Conservation (phyloP, 1,284 basidiomycete species). For the Boletellus deceptivus region DNA sequence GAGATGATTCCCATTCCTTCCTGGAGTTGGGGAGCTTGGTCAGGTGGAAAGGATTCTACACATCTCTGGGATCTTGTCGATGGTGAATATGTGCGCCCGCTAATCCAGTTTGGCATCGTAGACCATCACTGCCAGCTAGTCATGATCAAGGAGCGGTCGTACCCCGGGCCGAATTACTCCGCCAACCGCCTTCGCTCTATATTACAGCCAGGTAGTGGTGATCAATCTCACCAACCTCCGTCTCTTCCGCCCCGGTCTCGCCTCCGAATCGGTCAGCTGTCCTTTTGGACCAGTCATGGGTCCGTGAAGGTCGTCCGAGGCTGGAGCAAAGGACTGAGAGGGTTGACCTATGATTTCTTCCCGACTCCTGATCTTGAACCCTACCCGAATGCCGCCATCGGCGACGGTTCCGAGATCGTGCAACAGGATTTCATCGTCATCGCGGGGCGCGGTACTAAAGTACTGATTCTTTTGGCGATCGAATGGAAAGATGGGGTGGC, state of each 20-base stretch:
- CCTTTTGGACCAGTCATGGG: constrained; percentile 18
- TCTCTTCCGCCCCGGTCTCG: background rate
- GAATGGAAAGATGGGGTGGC: constrained; percentile 20
- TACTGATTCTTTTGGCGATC: constrained; percentile 13
- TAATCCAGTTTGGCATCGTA: no score
- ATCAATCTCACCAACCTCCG: background rate
- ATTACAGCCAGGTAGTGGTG: background rate
- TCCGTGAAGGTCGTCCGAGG: constrained; percentile 2
- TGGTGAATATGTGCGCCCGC: background rate
- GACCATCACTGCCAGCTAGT: background rate
- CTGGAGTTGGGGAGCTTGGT: constrained; percentile 25
- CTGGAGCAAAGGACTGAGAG: background rate
- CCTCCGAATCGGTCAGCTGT: constrained; percentile 6
- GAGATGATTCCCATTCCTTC: constrained; percentile 13
- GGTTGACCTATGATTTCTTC: background rate
- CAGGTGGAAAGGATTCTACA: background rate
- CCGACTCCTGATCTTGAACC: background rate
- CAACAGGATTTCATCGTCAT: constrained; percentile 20
- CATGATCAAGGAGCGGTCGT: constrained; percentile 2
- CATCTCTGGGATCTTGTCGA: constrained; percentile 7
- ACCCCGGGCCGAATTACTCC: background rate
- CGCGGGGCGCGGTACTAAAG: background rate
- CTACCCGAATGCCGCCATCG: no score
- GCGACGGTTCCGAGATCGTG: constrained; percentile 3
- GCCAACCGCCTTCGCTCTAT: background rate